Evolutionary conservation across 352 stramenopile species (phyloP).

Genomic region (Globisporangium cederbergense): DNA sequence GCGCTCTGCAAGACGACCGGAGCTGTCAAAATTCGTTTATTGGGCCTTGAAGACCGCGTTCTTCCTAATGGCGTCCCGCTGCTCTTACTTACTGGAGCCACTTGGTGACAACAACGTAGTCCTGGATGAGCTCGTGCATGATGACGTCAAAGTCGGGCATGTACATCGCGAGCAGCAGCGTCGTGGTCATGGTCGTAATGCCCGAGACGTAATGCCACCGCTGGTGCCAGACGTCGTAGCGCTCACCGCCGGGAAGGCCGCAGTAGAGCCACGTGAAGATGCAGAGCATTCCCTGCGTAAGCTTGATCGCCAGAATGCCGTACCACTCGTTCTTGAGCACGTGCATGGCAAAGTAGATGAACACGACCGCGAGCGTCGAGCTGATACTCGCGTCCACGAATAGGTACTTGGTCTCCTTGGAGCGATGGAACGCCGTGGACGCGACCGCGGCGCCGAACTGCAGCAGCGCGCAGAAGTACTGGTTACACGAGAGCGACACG

Average conservation of each 20-base stretch:
- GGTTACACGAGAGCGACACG: slow-evolving; percentile 65
- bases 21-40: not conserved
- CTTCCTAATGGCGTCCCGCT: too few relatives aligned
- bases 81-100: slow-evolving; percentile 34
- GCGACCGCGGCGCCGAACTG: slow-evolving; percentile 67
- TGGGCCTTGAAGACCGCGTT: too few relatives aligned
- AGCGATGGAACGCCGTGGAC: slow-evolving; percentile 78
- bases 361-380: slow-evolving; percentile 63
- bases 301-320: slow-evolving; percentile 66
- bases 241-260: slow-evolving; percentile 59
- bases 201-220: slow-evolving; percentile 83
- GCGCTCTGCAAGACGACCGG: not conserved
- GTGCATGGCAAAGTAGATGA: slow-evolving; percentile 64
- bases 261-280: slow-evolving; percentile 83
- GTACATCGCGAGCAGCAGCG: slow-evolving; percentile 71
- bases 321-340: slow-evolving; percentile 74
- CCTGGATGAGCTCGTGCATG: slow-evolving; percentile 68
- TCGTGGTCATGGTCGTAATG: slow-evolving; percentile 69
- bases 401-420: slow-evolving; percentile 82
- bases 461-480: slow-evolving; percentile 71
- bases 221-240: slow-evolving; percentile 81
- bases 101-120: slow-evolving; percentile 42
- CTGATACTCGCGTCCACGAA: slow-evolving; percentile 77
- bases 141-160: slow-evolving; percentile 78
- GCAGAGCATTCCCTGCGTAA: slow-evolving; percentile 48